Evolutionary conservation across 495 filamentous ascomycete species (phyloP), one percentile per base, ranked within the genome.

Genomic region (Trichoderma reesei): DNA sequence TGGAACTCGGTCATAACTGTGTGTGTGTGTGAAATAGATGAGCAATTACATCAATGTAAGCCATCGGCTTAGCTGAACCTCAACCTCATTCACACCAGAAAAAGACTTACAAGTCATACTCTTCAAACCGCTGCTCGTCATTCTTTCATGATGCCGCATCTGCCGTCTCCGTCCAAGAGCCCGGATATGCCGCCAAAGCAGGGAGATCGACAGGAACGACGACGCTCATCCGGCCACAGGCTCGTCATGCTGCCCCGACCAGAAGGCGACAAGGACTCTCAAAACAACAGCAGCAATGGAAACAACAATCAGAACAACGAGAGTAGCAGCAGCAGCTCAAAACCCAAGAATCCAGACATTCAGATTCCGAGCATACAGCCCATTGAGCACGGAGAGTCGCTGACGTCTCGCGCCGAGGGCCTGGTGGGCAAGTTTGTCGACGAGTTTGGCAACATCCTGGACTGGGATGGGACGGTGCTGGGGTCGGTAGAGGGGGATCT

Each of bases 371-470:
- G 36, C 20, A 60, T 65, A 13, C 20, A 41, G 63, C 63, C 63
- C 38, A 10, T 63, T n/a, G 61, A 38, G 41, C 34, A 44, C 7
- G 41, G 26, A 42, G 31, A 54, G 42, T 13, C 63, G 18, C 48
- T 54, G 34, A 68, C 66, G 3, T 10, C 63, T 8, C 31, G 87
- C 81, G 67, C 80, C 72, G 46, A 83, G 74, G 68, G 85, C 81
- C 74, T 94, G 81, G 65, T 86, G 83, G 73, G 87, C 82, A 67
- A 89, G 87, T 74, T 88, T 82, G 73, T 90, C 80, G 66, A 93
- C 79, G 67, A 86, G 80, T 70, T 87, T 79, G 67, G 90, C 76
- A 75, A 90, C 85, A 80, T 96, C 82, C 78, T 96, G 88, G 74
- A 98, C 46, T 68, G 66, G 1, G 67, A 67, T 0, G 76, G 76